Evolutionary conservation across 768 basidiomycete genomes (phyloP), one percentile per base, ranked within the genome.

Genomic region (Nidularia pulvinata): DNA sequence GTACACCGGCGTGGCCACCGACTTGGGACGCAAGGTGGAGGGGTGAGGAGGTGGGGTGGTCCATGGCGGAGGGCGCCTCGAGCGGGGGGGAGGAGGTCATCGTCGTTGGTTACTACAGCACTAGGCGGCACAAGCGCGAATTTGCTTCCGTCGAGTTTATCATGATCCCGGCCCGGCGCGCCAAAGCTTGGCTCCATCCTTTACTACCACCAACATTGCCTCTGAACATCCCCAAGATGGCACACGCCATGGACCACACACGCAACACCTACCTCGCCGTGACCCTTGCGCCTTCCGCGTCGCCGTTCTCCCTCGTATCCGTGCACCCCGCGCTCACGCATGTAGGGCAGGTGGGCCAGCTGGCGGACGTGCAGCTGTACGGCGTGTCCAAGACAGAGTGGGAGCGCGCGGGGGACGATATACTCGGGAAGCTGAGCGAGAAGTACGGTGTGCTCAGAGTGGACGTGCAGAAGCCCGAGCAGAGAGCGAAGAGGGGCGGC

Each of bases 1-100:
- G 74, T n/a, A 95, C 80, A 16, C 88, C 86, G 3, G 81, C 66
- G 62, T 96, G 94, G 0, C 93, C 93, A 16, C 89, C 92, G 48
- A 95, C 92, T 70, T 94, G 89, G 16, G 79, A 70, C 7, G 66
- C 65, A 25, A 88, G 74, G 2, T 78, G 56, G 4, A 64, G 67
- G 11, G 65, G 60, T 49, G 52, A 46, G 14, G 48, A 52, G 50
- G 55, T 39, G 55, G 51, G 22, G 9, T 49, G 13, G 6, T 25
- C 48, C 11, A 19, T 49, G 16, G 48, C 9, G 48, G 48, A 30
- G 22, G 9, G 30, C 10, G 19, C 19, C 7, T 46, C 45, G 7
- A 10, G 19, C 7, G 45, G 45, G 22, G 9, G 45, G 7, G 45
- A 46, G 45, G 9, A 10, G 45, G 11, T 10, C 10, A 7, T 11